These are phyloP conservation scores for Fusarium transvaalense DNA, from an alignment of 2,329 filamentous ascomycete genomes.

Conservation along the genomic window DNA sequence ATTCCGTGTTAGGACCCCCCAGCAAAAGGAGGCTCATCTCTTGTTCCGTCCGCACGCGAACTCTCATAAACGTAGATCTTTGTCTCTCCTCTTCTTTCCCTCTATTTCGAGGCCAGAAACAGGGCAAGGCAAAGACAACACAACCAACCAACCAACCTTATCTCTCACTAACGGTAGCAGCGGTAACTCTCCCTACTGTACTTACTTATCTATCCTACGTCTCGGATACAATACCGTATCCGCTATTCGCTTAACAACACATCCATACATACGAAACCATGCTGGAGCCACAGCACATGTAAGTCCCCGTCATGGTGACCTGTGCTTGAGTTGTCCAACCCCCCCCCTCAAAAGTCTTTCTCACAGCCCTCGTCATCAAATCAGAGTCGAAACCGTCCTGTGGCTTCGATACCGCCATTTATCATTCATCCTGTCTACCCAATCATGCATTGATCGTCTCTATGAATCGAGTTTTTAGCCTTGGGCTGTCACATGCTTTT, in stretches of 20 bases:
- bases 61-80: constrained; percentile 32
- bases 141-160: constrained; percentile 8
- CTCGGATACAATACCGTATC: constrained; percentile 26
- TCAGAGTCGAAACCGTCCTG: constrained; percentile 44
- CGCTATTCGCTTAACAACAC: constrained; percentile 18
- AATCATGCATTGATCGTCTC: constrained; percentile 39
- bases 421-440: constrained; percentile 21
- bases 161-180: constrained; percentile 21
- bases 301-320: constrained; percentile 47
- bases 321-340: constrained; percentile 38
- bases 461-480: constrained; percentile 30
- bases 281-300: constrained; percentile 53
- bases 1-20: constrained; percentile 41
- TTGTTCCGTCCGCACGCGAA: constrained; percentile 24
- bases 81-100: constrained; percentile 4
- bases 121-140: not conserved
- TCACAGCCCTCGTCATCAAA: constrained; percentile 48
- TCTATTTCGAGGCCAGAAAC: constrained; percentile 1
- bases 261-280: constrained; percentile 35
- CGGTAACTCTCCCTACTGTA: not conserved
- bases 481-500: constrained; percentile 43
- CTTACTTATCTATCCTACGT: constrained; percentile 11
- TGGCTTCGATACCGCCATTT: constrained; percentile 28
- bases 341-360: constrained; percentile 37
- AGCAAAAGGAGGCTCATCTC: constrained; percentile 34